Evolutionary conservation across 2,329 filamentous ascomycete species (phyloP).

Genomic region (Alternaria tenuissima): DNA sequence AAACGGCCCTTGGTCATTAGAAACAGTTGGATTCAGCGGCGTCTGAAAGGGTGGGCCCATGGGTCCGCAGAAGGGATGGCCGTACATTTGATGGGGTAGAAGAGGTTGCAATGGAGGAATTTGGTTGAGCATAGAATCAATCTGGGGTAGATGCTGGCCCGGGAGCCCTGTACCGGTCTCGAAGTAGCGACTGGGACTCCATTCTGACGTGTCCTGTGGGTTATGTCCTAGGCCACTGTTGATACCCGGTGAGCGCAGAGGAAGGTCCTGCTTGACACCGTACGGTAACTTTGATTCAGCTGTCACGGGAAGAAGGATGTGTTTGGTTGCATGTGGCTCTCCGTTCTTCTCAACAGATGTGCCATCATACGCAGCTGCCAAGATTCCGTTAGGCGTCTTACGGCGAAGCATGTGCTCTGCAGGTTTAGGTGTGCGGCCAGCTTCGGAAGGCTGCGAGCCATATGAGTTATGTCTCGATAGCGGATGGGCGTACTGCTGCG

Average conservation of each 20-base stretch:
- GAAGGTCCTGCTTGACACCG: slow-evolving; percentile 47
- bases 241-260: slow-evolving; percentile 43
- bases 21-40: slow-evolving; percentile 50
- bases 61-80: slow-evolving; percentile 41
- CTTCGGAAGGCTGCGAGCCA: slow-evolving; percentile 37
- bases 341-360: slow-evolving; percentile 76
- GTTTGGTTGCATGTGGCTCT: slow-evolving; percentile 80
- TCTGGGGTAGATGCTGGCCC: slow-evolving; percentile 59
- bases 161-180: slow-evolving; percentile 45
- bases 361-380: slow-evolving; percentile 90
- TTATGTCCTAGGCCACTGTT: slow-evolving; percentile 24
- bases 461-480: slow-evolving; percentile 51
- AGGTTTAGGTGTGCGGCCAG: slow-evolving; percentile 39
- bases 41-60: slow-evolving; percentile 47
- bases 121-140: slow-evolving; percentile 70
- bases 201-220: slow-evolving; percentile 39
- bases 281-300: slow-evolving; percentile 51
- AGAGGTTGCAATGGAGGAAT: slow-evolving; percentile 63
- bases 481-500: slow-evolving; percentile 52
- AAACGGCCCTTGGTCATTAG: slow-evolving; percentile 52
- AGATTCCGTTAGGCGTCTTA: slow-evolving; percentile 93
- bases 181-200: slow-evolving; percentile 49
- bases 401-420: slow-evolving; percentile 82
- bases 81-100: slow-evolving; percentile 61
- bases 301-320: slow-evolving; percentile 76